Conservation (phyloP, 768 basidiomycete genomes). For the Pleurotus citrinopileatus region DNA sequence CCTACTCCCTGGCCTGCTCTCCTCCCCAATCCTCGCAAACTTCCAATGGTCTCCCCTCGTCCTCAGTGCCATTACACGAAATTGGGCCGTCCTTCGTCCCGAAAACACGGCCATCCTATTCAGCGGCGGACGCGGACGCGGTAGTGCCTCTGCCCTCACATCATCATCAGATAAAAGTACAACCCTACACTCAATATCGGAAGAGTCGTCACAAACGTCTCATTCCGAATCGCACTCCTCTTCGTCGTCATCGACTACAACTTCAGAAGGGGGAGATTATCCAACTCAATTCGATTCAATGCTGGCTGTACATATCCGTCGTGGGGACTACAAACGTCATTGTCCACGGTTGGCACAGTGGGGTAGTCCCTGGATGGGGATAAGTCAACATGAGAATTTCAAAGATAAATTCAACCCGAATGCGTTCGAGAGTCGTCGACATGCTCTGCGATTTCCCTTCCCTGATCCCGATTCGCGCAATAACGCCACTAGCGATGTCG, state of each 20-base stretch:
- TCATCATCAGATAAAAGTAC: not conserved
- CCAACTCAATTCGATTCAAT: slow-evolving; percentile 34
- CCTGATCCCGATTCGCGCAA: too few species aligned
- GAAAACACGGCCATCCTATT: slow-evolving; percentile 16
- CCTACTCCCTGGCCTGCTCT: slow-evolving; percentile 38
- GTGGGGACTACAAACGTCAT: slow-evolving; percentile 57
- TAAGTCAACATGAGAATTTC: slow-evolving; percentile 41
- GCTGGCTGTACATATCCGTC: slow-evolving; percentile 52
- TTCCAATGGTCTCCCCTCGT: slow-evolving; percentile 58
- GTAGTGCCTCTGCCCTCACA: not conserved
- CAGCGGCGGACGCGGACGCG: not conserved
- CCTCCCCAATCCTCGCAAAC: slow-evolving; percentile 46
- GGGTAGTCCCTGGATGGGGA: slow-evolving; percentile 44
- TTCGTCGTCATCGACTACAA: too few species aligned
- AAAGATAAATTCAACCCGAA: slow-evolving; percentile 38
- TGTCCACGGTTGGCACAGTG: slow-evolving; percentile 48
- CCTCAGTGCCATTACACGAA: slow-evolving; percentile 44
- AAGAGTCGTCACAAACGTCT: not conserved
- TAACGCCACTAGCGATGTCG: too few species aligned
- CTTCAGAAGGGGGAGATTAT: too few species aligned
- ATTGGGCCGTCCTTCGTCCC: slow-evolving; percentile 41
- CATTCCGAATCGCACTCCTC: too few species aligned
- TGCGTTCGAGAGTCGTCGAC: slow-evolving; percentile 10
- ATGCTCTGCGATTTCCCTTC: too few species aligned
- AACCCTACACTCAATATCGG: not conserved